Percentiles rank a stretch among this genome's conserved stretches.
Conservation (phyloP, 331 rosid species). For the Prunus yedoensis region DNA sequence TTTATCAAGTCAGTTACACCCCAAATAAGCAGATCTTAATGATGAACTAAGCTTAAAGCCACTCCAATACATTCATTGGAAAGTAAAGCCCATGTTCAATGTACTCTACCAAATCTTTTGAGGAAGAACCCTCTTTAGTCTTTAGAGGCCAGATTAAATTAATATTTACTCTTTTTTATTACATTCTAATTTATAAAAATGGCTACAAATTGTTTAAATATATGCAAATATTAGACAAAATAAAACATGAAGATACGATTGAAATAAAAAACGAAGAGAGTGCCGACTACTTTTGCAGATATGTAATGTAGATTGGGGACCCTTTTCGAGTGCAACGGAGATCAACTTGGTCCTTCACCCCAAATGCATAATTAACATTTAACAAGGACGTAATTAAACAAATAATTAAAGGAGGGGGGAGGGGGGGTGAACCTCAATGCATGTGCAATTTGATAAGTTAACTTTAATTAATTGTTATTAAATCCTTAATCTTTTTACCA, state of each 20-base stretch:
- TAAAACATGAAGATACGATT: neutral
- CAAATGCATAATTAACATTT: neutral
- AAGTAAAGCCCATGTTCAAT: neutral
- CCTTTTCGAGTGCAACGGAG: conserved; percentile 29
- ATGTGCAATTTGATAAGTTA: neutral
- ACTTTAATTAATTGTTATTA: neutral
- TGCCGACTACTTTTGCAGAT: conserved; percentile 14
- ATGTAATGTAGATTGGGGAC: conserved; percentile 24
- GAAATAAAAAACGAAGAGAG: neutral
- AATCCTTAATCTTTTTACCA: neutral
- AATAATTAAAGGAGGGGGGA: neutral
- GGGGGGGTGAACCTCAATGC: conserved; percentile 2
- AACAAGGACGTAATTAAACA: neutral
- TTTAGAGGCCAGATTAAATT: neutral
- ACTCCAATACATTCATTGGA: neutral
- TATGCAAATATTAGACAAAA: conserved; percentile 4
- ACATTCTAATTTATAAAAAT: neutral
- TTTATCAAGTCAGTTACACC: neutral
- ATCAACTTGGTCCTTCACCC: conserved; percentile 6
- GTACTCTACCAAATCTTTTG: conserved; percentile 8
- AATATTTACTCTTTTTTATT: neutral
- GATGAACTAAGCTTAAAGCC: neutral
- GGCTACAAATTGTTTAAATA: neutral
- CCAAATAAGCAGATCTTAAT: neutral
- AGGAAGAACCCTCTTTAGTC: neutral